phyloP scores from a whole-genome alignment of 164 flowering plant genomes.

The Amborella trichopoda region DNA sequence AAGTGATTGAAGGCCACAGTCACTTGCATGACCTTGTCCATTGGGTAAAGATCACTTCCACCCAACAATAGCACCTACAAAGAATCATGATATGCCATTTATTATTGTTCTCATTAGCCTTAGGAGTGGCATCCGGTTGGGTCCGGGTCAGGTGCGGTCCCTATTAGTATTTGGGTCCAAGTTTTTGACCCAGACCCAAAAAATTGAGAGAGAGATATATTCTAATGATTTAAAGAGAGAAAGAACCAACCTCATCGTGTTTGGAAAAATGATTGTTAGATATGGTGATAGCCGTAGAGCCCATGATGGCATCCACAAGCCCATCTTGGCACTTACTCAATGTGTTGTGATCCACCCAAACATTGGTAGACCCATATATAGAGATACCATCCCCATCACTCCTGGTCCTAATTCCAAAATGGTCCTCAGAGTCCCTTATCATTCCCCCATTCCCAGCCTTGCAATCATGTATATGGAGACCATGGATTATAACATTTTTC shows the following conservation, averaged over 20 bases:
- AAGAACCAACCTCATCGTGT: slow-evolving; percentile 41
- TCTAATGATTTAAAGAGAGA: not conserved
- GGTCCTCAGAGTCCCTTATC: slow-evolving; percentile 45
- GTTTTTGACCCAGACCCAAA: no score
- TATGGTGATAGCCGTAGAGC: slow-evolving; percentile 70
- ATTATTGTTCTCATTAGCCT: not conserved
- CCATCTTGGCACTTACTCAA: slow-evolving; percentile 54
- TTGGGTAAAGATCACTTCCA: slow-evolving; percentile 25
- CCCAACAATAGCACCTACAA: slow-evolving; percentile 71
- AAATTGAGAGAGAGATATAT: not conserved
- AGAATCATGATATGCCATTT: not conserved
- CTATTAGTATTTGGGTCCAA: not conserved
- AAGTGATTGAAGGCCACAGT: slow-evolving; percentile 85
- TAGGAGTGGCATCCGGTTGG: not conserved
- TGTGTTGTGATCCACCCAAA: slow-evolving; percentile 74
- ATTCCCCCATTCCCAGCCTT: slow-evolving; percentile 34
- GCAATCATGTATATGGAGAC: slow-evolving; percentile 47
- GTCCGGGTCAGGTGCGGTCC: not conserved
- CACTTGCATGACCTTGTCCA: slow-evolving; percentile 50
- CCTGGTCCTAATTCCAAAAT: slow-evolving; percentile 35
- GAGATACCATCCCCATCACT: slow-evolving; percentile 78
- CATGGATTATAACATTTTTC: slow-evolving; percentile 60
- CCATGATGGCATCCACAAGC: slow-evolving; percentile 48
- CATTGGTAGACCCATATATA: slow-evolving; percentile 35
- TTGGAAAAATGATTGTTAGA: slow-evolving; percentile 71